Evolutionary conservation across 2,329 filamentous ascomycete genomes (phyloP).

Genomic region (Sporothrix humicola): DNA sequence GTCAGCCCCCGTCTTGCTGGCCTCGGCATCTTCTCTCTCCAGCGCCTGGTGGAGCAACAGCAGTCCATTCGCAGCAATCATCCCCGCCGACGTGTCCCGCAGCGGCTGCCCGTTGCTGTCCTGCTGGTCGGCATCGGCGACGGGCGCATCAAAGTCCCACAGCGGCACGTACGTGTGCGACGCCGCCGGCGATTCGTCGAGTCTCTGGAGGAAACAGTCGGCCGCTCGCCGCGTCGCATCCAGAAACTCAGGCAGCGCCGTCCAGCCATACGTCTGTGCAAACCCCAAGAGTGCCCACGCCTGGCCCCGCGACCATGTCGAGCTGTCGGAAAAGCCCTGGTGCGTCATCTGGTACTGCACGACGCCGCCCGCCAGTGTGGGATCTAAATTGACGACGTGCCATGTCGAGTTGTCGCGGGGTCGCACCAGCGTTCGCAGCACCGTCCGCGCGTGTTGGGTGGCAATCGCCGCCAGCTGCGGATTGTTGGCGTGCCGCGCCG

Average conservation of each 20-base stretch:
- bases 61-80: conserved; percentile 51
- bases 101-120: conserved; percentile 32
- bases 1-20: conserved; percentile 25
- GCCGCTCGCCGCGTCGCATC: conserved; percentile 53
- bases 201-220: conserved; percentile 55
- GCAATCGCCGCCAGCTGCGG: conserved; percentile 42
- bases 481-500: conserved; percentile 43
- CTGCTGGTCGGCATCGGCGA: conserved; percentile 20
- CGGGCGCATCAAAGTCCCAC: conserved; percentile 39
- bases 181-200: conserved; percentile 43
- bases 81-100: conserved; percentile 48
- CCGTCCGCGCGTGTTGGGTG: conserved; percentile 49
- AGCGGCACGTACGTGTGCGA: conserved; percentile 40
- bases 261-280: conserved; percentile 57
- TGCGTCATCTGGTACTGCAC: conserved; percentile 54
- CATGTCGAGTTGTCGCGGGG: conserved; percentile 47
- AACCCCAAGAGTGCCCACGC: conserved; percentile 60
- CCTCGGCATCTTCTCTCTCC: conserved; percentile 31
- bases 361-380: conserved; percentile 46
- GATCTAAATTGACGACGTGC: conserved; percentile 58
- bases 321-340: conserved; percentile 54
- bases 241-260: conserved; percentile 51
- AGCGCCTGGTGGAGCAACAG: conserved; percentile 48
- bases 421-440: conserved; percentile 51
- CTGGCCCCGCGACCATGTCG: conserved; percentile 59